phyloP scores from a whole-genome alignment of 768 basidiomycete genomes.

The Astraeus odoratus region DNA sequence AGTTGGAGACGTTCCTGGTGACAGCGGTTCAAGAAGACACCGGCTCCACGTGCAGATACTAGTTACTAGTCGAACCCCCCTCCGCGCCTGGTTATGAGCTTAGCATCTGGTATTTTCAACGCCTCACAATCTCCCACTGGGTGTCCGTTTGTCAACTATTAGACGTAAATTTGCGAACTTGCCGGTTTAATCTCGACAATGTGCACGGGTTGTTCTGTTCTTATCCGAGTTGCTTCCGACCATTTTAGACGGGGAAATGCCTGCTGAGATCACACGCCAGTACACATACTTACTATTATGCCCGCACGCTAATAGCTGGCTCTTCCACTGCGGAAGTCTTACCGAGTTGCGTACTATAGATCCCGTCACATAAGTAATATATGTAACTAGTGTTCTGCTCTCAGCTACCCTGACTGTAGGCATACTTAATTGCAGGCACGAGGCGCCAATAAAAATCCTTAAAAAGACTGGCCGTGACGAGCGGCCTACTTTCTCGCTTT shows the following conservation, averaged over 20 bases:
- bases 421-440: conserved; percentile 28
- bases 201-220: conserved; percentile 4
- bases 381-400: conserved; percentile 11
- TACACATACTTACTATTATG: conserved; percentile 11
- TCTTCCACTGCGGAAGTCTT: conserved; percentile 19
- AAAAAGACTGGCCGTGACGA: conserved; percentile 34
- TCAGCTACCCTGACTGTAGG: conserved; percentile 22
- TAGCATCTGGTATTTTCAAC: background rate
- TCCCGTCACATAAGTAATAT: conserved; percentile 12
- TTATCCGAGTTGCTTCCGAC: conserved; percentile 15
- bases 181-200: background rate
- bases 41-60: too few species aligned
- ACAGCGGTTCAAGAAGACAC: too few species aligned
- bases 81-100: too few species aligned
- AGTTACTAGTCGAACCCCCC: too few species aligned
- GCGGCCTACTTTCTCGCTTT: conserved; percentile 20
- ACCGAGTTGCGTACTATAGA: conserved; percentile 26
- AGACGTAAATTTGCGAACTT: background rate
- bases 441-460: conserved; percentile 27
- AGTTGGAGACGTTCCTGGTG: too few species aligned
- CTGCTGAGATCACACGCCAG: conserved; percentile 15
- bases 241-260: conserved; percentile 13
- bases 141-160: background rate
- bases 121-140: background rate
- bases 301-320: conserved; percentile 10